Evolutionary conservation across 257 asterid genomes (phyloP).

Genomic region (Solanum habrochaites): DNA sequence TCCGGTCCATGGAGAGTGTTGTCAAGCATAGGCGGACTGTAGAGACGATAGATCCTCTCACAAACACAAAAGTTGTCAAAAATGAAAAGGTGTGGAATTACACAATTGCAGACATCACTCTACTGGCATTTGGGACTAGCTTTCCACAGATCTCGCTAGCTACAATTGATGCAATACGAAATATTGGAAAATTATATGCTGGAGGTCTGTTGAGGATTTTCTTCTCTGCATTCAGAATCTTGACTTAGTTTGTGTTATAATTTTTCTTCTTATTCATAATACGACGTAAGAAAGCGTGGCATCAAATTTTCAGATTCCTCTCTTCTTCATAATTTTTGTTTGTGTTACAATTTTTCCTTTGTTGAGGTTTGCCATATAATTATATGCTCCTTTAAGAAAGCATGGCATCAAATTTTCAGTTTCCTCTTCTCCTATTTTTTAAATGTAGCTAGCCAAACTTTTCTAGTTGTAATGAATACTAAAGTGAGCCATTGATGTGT

Average conservation of each 20-base stretch:
- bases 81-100: slow-evolving; percentile 78
- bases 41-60: slow-evolving; percentile 47
- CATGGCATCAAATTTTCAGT: background rate
- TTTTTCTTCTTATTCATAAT: background rate
- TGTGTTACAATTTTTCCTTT: background rate
- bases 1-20: slow-evolving; percentile 85
- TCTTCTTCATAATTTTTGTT: background rate
- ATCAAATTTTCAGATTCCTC: background rate
- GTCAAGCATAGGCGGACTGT: slow-evolving; percentile 67
- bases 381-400: background rate
- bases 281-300: background rate
- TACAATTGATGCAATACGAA: slow-evolving; percentile 84
- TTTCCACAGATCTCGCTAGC: slow-evolving; percentile 96
- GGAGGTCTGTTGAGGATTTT: slow-evolving; percentile 51
- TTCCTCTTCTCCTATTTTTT: background rate
- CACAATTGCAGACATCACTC: slow-evolving; percentile 74
- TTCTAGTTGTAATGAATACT: background rate
- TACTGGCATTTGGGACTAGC: slow-evolving; percentile 95
- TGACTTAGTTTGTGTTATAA: background rate
- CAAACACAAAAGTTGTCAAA: slow-evolving; percentile 35
- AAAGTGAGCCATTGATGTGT: background rate
- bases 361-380: background rate
- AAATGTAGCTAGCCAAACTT: background rate
- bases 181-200: slow-evolving; percentile 62
- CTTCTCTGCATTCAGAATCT: background rate